Evolutionary conservation across 2,329 filamentous ascomycete genomes (phyloP), one percentile per base, ranked within the genome.

Genomic region (Penicillium thymicola): DNA sequence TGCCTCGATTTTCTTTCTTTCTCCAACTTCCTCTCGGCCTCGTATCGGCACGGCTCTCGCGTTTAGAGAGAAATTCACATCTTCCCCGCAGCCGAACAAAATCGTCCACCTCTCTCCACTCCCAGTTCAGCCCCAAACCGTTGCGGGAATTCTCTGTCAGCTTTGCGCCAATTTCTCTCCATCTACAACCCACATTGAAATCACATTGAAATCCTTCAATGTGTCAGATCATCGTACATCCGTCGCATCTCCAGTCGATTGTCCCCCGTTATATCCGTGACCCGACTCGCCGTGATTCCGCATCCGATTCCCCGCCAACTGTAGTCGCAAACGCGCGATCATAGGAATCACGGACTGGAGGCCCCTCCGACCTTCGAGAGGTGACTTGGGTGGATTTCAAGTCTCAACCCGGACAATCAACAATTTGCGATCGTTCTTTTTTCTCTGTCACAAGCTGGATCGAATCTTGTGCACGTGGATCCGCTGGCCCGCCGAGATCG

Each of bases 61-160:
- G 11, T 41, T 43, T 37, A 30, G 43, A 48, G 38, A 48, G 50
- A 28, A 49, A 48, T 55, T 60, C 27, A 54, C 45, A 50, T 41
- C 51, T 65, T 65, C 63, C 64, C 63, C 64, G 64, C 64, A 65
- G 59, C 58, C 60, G 58, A 59, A 56, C 61, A 55, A 60, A 56
- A 45, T 48, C 51, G 47, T 52, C 46, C 49, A 34, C 55, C 62
- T 62, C 21, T 21, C 61, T 66, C 61, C 64, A 64, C 64, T 66
- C 57, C 52, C 59, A 64, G 57, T 59, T 48, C 61, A 65, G 56
- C 57, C 55, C 59, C 58, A 50, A 61, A 61, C 57, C 51, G 52
- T 65, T 66, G 63, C 63, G 64, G 59, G 54, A 65, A 63, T 66
- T 65, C 60, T 49, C 57, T 62, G 53, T 50, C 50, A 59, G 61